Evolutionary conservation across 2,329 filamentous ascomycete species (phyloP), one percentile per base, ranked within the genome.

Genomic region (Paecilomyces sp.): DNA sequence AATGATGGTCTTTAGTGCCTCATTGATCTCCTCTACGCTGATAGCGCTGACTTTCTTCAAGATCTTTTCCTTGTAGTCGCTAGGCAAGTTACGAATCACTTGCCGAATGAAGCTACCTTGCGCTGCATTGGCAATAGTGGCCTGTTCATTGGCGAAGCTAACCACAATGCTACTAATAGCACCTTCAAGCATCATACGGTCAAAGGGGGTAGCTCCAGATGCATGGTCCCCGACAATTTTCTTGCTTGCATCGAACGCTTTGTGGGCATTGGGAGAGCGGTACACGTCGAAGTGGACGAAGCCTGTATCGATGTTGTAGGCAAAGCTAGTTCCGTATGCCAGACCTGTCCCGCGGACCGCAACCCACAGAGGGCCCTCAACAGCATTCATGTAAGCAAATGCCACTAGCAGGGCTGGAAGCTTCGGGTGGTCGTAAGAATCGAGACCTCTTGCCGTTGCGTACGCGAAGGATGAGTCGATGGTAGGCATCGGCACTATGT

Each of bases 341-440:
- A 97, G 86, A 53, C 94, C 94, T 52, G 91, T 94, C 59, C 94
- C 94, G 54, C 94, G 91, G 55, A 97, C 90, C 0, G 91, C 91
- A 63, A 89, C 89, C 93, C 94, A 97, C 33, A 99, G 85, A 0
- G 94, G 94, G 0, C 94, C 94, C 75, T 99, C 94, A 18, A 95
- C 89, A 0, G 92, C 88, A 70, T 97, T 92, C 62, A 99, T 88
- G 71, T 97, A 97, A 22, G 92, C 87, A 56, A 92, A 85, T 0
- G 93, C 92, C 7, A 99, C 92, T 73, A 96, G 85, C 57, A 96
- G 82, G 1, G 92, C 88, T 0, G 94, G 92, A 1, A 97, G 81
- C 15, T 85, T 83, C 0, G 92, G 88, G 68, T 97, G 88, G 3
- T 83, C 81, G 70, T 89, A 92, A 0, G 88, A 90, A 25, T 85